Evolutionary conservation across 345 rosid genomes (phyloP), one percentile per base, ranked within the genome.

Genomic region (Luvunga scandens): DNA sequence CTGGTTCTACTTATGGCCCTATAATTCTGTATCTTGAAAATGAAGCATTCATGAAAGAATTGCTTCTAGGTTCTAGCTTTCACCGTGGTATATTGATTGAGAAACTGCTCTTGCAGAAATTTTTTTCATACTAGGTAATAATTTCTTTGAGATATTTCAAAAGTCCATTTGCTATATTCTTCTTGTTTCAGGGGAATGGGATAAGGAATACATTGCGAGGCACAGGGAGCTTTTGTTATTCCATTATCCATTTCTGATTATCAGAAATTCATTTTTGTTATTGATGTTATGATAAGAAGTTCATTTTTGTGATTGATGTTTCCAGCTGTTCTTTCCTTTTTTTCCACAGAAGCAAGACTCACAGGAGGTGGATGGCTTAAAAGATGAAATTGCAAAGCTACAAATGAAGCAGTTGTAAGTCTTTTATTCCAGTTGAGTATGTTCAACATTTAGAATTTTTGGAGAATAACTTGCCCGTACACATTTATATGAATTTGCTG

Each of bases 351-450:
- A 90, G 86, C 92, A 85, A 56, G 91, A 82, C 59, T 75, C 83
- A 25, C 76, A 81, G 84, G 92, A 90, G 81, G 81, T 86, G 65
- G 91, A 87, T 69, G 72, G 69, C 78, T 83, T 91, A 57, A 93
- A 88, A 84, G 88, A 89, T 66, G 93, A 91, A 83, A 77, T 93
- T 31, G 80, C 90, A 55, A 85, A 91, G 87, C 94, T 93, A 71
- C 97, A 92, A 87, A 77, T 34, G 74, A 90, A 87, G 81, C 93
- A 93, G 79, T 81, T 79, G 99, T 95, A 92, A 55, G 94, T 69
- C 38, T 71, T 75, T 75, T 76, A 38, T 56, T 34, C 71, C 72
- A 66, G 61, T 72, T 70, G 59, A 24, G 38, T 56, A 5, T 22
- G 36, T 73, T 80, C 59, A 31, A 3, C 7, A 55, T 7, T 66